Evolutionary conservation across 73 alveolate species (phyloP).

Genomic region (Paramecium primaurelia): DNA sequence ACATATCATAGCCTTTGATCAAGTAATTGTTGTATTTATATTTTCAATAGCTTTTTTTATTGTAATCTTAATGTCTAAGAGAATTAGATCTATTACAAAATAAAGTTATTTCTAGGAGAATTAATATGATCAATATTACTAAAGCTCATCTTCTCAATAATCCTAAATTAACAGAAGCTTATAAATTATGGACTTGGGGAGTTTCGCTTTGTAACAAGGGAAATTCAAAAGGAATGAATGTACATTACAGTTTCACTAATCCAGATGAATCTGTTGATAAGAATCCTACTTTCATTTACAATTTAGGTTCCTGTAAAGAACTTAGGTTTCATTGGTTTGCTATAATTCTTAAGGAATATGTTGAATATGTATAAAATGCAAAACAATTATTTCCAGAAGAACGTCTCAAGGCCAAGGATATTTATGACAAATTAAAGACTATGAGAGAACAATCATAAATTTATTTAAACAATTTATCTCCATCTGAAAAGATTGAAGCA

Average conservation of each 20-base stretch:
- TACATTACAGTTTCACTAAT: neutral
- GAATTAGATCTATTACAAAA: neutral
- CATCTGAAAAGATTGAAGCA: neutral
- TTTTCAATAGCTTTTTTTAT: neutral
- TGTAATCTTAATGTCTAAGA: neutral
- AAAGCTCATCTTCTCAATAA: neutral
- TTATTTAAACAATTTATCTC: neutral
- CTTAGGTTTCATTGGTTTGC: slow-evolving; percentile 20
- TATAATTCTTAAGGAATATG: neutral
- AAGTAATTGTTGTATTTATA: neutral
- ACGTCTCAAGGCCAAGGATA: neutral
- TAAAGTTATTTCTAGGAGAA: neutral
- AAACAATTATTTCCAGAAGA: neutral
- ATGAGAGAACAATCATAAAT: neutral
- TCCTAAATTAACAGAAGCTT: neutral
- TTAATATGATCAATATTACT: neutral
- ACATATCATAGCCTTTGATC: neutral
- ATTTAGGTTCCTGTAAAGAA: neutral
- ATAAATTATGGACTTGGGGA: slow-evolving; percentile 22
- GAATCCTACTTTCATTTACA: neutral
- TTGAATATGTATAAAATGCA: neutral
- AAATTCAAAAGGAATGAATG: neutral
- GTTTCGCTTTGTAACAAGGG: slow-evolving; percentile 30
- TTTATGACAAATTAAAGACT: neutral
- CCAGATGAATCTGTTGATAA: neutral